Conservation (phyloP, 2,329 filamentous ascomycete species). For the Eutypella sp. region DNA sequence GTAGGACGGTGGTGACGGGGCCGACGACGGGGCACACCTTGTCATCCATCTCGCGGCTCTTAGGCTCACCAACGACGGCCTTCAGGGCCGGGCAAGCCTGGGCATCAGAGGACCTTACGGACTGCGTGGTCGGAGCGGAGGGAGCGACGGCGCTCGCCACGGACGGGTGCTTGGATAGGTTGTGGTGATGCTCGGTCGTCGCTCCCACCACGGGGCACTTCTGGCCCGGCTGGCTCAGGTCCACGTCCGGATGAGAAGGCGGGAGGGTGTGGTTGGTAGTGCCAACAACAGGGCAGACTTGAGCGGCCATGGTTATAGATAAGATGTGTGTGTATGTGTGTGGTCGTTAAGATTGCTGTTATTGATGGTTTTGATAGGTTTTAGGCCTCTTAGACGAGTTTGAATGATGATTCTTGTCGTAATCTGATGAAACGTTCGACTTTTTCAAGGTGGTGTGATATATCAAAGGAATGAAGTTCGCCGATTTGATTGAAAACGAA, state of each 20-base stretch:
- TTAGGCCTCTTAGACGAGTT: too few species aligned
- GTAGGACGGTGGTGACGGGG: conserved; percentile 36
- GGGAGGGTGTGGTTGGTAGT: conserved; percentile 37
- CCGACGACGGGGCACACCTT: conserved; percentile 37
- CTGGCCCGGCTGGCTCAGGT: conserved; percentile 35
- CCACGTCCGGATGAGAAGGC: conserved; percentile 34
- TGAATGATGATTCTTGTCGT: too few species aligned
- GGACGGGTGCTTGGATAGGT: conserved; percentile 35
- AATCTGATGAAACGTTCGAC: too few species aligned
- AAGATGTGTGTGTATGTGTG: not conserved
- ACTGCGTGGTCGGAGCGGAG: conserved; percentile 15
- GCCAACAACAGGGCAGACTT: conserved; percentile 37
- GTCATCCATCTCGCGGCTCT: conserved; percentile 37
- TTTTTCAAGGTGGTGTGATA: too few species aligned
- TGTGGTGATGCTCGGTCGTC: conserved; percentile 36
- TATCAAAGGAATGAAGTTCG: too few species aligned
- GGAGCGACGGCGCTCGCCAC: conserved; percentile 24
- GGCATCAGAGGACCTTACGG: conserved; percentile 27
- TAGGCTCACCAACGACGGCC: conserved; percentile 29
- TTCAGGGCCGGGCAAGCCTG: conserved; percentile 33
- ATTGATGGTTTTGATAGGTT: conserved; percentile 1
- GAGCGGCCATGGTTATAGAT: conserved; percentile 21
- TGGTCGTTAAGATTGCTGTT: not conserved
- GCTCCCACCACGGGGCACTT: conserved; percentile 37
- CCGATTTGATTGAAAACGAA: too few species aligned